phyloP scores from a whole-genome alignment of 1,284 basidiomycete genomes.

The Sanghuangporus sanghuang region DNA sequence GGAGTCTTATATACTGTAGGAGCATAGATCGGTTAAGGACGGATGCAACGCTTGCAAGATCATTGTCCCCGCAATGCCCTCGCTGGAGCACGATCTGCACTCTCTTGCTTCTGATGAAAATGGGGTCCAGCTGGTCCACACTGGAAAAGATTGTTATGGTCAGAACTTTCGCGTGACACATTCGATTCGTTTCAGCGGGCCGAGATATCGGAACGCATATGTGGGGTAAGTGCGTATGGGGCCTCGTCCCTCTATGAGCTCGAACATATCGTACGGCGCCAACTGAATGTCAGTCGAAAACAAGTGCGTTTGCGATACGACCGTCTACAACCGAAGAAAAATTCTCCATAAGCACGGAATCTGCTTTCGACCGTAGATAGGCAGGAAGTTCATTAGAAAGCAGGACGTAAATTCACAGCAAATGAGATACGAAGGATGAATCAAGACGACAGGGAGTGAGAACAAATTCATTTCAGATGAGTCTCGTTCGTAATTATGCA shows the following conservation, averaged over 20 bases:
- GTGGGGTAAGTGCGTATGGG: neutral
- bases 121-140: neutral
- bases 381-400: neutral
- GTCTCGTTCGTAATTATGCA: neutral
- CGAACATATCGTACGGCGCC: too few species aligned
- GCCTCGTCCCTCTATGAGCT: neutral
- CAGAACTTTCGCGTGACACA: neutral
- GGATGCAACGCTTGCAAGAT: neutral
- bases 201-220: neutral
- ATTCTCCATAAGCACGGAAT: neutral
- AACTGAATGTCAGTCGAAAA: neutral
- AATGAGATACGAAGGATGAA: neutral
- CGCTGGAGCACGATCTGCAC: neutral
- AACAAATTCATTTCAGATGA: neutral
- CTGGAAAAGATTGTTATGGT: neutral
- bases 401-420: neutral
- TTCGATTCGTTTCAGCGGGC: neutral
- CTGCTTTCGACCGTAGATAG: neutral
- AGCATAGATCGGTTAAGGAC: neutral
- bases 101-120: neutral
- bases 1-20: neutral
- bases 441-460: neutral
- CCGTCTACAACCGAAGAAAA: neutral
- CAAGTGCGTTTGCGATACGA: neutral
- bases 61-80: neutral